Conservation (phyloP, 257 asterid species). For the Prunella vulgaris region DNA sequence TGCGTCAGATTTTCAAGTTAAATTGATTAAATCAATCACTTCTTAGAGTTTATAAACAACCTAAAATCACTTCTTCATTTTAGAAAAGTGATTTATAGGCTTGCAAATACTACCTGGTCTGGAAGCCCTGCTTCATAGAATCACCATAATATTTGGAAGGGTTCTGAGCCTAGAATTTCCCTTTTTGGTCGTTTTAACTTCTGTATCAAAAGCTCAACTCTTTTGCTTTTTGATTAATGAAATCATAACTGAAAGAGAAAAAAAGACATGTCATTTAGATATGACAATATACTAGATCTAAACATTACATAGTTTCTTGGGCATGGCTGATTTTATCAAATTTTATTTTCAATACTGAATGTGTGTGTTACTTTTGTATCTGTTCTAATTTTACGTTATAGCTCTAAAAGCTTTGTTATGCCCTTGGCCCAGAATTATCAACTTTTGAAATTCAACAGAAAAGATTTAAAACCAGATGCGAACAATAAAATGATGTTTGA, state of each 20-base stretch:
- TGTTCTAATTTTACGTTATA: background rate
- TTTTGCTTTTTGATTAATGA: background rate
- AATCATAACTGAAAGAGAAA: background rate
- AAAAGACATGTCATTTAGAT: background rate
- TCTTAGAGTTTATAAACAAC: background rate
- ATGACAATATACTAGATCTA: background rate
- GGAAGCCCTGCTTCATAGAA: background rate
- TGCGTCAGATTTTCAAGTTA: background rate
- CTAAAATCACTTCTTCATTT: background rate
- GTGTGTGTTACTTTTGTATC: background rate
- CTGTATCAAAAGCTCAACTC: slow-evolving; percentile 5
- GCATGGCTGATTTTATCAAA: background rate
- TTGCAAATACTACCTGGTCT: background rate
- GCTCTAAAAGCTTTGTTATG: slow-evolving; percentile 2
- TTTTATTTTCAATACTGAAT: background rate
- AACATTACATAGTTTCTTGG: slow-evolving; percentile 1
- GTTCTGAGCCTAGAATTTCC: background rate
- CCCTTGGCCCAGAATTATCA: slow-evolving; percentile 4
- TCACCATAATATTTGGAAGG: background rate
- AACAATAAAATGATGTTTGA: background rate
- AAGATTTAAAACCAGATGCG: background rate
- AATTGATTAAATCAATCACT: background rate
- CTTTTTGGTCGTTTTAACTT: slow-evolving; percentile 13
- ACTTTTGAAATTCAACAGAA: background rate
- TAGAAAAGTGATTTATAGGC: background rate